phyloP scores from a whole-genome alignment of 345 rosid genomes.

The Lepidium sativum region DNA sequence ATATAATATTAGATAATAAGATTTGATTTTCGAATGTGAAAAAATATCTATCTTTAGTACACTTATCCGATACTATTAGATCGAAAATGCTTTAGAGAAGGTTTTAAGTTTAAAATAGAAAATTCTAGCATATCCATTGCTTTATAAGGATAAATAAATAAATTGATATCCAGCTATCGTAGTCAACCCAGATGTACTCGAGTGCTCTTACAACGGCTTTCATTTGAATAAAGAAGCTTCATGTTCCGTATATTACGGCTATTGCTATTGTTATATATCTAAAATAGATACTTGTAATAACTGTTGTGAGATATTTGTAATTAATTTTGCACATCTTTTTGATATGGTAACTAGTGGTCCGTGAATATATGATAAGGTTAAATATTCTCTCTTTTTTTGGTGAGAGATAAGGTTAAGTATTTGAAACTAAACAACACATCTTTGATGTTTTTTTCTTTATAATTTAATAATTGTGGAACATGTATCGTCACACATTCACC shows the following conservation, averaged over 20 bases:
- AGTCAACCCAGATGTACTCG: slow-evolving; percentile 1
- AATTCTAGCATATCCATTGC: background rate
- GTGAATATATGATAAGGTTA: background rate
- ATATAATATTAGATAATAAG: too few relatives aligned
- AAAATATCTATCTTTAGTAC: too few relatives aligned
- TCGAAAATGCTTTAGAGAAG: too few relatives aligned
- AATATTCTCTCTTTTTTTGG: too few relatives aligned
- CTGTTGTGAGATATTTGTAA: background rate
- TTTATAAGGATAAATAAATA: too few relatives aligned
- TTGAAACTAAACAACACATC: background rate
- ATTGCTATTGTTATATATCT: background rate
- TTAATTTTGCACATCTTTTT: background rate
- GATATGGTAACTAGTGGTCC: background rate
- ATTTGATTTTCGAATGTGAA: too few relatives aligned
- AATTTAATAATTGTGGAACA: background rate
- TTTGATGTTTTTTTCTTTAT: background rate
- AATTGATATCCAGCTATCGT: too few relatives aligned
- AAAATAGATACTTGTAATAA: background rate
- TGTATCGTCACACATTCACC: background rate
- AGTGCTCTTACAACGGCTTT: slow-evolving; percentile 21
- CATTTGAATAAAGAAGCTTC: background rate
- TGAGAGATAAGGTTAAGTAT: too few relatives aligned
- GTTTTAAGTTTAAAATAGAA: too few relatives aligned
- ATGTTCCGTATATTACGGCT: slow-evolving; percentile 4
- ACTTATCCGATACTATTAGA: too few relatives aligned